Conservation (phyloP, 345 rosid species). For the Acer yangbiense region DNA sequence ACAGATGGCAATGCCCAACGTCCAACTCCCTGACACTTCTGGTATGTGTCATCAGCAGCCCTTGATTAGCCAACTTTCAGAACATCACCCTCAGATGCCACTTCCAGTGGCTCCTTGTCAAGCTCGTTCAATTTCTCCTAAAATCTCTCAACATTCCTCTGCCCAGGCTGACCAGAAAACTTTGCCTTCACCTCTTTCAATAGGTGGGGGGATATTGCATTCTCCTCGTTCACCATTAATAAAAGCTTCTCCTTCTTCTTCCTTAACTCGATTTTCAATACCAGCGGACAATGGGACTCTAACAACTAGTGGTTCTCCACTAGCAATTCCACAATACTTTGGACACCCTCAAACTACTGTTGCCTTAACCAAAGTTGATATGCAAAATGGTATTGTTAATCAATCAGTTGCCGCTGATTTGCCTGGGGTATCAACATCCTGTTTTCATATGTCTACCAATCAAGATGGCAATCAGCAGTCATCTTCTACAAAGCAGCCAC, state of each 20-base stretch:
- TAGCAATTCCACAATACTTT: conserved; percentile 19
- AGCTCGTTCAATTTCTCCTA: conserved; percentile 38
- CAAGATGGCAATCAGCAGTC: conserved; percentile 31
- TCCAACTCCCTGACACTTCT: too few relatives aligned
- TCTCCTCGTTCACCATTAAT: conserved; percentile 41
- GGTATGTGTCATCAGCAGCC: too few relatives aligned
- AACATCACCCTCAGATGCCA: neutral
- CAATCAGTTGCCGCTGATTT: conserved; percentile 38
- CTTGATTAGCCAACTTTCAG: too few relatives aligned
- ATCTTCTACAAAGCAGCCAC: conserved; percentile 38
- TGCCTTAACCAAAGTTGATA: conserved; percentile 6
- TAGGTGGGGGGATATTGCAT: conserved; percentile 36
- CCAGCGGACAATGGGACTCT: too few relatives aligned
- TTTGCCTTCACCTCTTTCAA: conserved; percentile 23
- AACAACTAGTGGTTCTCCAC: too few relatives aligned
- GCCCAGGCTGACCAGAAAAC: conserved; percentile 48
- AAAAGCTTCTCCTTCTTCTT: conserved; percentile 46
- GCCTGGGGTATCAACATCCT: conserved; percentile 47
- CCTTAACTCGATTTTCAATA: conserved; percentile 35
- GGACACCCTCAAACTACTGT: conserved; percentile 27
- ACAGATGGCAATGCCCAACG: neutral
- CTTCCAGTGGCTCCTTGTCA: conserved; percentile 30
- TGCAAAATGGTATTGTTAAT: neutral
- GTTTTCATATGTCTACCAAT: conserved; percentile 37
- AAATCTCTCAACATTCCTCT: conserved; percentile 43